Evolutionary conservation across 179 eudicot species (phyloP).

Genomic region (Silene vulgaris): DNA sequence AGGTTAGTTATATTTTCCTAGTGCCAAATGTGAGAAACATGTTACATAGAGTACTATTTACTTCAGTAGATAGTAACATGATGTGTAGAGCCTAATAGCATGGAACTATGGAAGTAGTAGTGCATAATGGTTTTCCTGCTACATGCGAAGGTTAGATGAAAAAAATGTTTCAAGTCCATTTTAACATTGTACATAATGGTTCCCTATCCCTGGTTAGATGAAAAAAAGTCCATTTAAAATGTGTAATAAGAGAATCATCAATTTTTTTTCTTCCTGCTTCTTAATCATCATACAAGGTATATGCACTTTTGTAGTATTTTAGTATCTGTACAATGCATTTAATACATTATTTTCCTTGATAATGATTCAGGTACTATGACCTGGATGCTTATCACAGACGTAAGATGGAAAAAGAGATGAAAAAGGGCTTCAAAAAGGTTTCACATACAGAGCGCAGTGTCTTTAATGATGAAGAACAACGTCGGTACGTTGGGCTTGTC

Average conservation of each 20-base stretch:
- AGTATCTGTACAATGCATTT: neutral
- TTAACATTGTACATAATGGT: no score
- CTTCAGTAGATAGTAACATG: no score
- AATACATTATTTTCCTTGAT: conserved; percentile 17
- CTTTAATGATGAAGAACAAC: conserved; percentile 79
- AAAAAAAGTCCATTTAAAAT: no score
- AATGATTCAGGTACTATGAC: conserved; percentile 63
- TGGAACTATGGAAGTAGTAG: no score
- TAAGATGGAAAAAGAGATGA: conserved; percentile 59
- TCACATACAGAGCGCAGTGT: conserved; percentile 51
- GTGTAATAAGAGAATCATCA: neutral
- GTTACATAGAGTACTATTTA: no score
- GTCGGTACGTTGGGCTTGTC: conserved; percentile 42
- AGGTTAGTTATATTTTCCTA: neutral
- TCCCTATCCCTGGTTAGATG: no score
- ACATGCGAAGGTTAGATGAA: no score
- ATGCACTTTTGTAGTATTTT: neutral
- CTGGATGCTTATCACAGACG: conserved; percentile 71
- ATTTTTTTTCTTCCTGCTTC: neutral
- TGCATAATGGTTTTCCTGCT: no score
- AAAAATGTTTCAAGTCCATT: no score
- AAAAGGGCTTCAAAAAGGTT: conserved; percentile 55
- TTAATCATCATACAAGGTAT: neutral
- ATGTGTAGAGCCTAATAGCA: no score
- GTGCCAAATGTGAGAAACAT: neutral